Evolutionary conservation across 2,329 filamentous ascomycete genomes (phyloP), one percentile per base, ranked within the genome.

Genomic region (Orbilia oligospora): DNA sequence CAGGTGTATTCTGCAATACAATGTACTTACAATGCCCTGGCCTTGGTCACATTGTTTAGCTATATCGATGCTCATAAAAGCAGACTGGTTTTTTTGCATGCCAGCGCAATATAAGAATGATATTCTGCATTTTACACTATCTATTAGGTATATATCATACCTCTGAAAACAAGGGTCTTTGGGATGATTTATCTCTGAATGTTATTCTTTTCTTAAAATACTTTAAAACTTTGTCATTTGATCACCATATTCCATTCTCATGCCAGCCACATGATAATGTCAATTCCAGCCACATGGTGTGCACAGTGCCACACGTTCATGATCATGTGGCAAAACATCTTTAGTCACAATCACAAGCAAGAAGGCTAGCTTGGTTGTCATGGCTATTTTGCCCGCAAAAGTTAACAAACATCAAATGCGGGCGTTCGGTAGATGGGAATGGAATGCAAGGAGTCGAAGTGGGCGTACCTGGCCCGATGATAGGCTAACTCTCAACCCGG

Each of bases 261-360:
- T 44, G 16, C 56, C 67, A 71, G 67, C 67, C 67, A 69, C 44
- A 24, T 33, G 24, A 55, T 18, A 41, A 41, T 30, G 27, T 24
- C 12, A 27, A 55, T 56, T 48, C 61, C 41, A 68, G 48, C 48
- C 65, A 68, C 65, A 41, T 16, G 33, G 12, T 10, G 16, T 33
- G n/a, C 2, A 3, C 16, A 14, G n/a, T 22, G 41, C 27, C 44
- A 63, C 44, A 56, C 18, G 18, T 16, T 51, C 61, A 61, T 41
- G 51, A 30, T 67, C 70, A 73, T 66, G 61, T 73, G 70, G 66
- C 66, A 55, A 69, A 58, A 44, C 53, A 58, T 44, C 56, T 14
- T 22, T 38, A 41, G 16, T 41, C 33, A 4, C 20, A n/a, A 20
- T 44, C 56, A 61, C 56, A 61, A 5, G 38, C 27, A 30, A 30